Evolutionary conservation across 2,329 filamentous ascomycete species (phyloP).

Genomic region (Sporothrix pseudoabietina): DNA sequence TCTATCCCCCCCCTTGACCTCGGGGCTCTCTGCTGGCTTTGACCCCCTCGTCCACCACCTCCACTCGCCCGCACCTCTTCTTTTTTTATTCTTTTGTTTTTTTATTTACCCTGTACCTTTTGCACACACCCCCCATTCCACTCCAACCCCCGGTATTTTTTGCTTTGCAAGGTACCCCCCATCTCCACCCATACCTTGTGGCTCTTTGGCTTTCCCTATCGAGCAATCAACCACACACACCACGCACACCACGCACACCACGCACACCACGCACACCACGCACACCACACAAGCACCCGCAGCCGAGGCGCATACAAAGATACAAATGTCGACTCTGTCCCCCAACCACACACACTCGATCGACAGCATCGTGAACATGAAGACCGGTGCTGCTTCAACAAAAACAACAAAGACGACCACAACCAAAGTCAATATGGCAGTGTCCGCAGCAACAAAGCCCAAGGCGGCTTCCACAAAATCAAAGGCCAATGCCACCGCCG

Average conservation of each 20-base stretch:
- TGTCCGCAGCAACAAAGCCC: slow-evolving; percentile 60
- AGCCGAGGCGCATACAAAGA: slow-evolving; percentile 53
- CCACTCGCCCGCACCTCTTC: slow-evolving; percentile 26
- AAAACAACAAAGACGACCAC: slow-evolving; percentile 35
- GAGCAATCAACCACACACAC: slow-evolving; percentile 27
- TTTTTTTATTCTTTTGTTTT: neutral
- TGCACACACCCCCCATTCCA: slow-evolving; percentile 33
- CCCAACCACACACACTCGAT: slow-evolving; percentile 51
- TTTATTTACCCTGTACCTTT: slow-evolving; percentile 14
- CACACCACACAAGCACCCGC: slow-evolving; percentile 40
- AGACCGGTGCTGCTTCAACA: slow-evolving; percentile 23
- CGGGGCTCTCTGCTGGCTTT: slow-evolving; percentile 33
- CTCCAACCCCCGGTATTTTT: slow-evolving; percentile 33
- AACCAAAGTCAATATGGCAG: slow-evolving; percentile 62
- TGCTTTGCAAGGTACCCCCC: slow-evolving; percentile 35
- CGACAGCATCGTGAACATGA: slow-evolving; percentile 50
- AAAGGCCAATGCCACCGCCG: slow-evolving; percentile 48
- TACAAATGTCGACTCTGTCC: slow-evolving; percentile 69
- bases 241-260: slow-evolving; percentile 30
- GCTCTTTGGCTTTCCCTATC: slow-evolving; percentile 29
- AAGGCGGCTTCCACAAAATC: slow-evolving; percentile 52
- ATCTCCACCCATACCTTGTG: slow-evolving; percentile 21
- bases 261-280: slow-evolving; percentile 27
- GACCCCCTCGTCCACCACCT: slow-evolving; percentile 34
- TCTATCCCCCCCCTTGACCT: slow-evolving; percentile 3